Evolutionary conservation across 2,329 filamentous ascomycete species (phyloP), one percentile per base, ranked within the genome.

Genomic region (Colletotrichum sp.): DNA sequence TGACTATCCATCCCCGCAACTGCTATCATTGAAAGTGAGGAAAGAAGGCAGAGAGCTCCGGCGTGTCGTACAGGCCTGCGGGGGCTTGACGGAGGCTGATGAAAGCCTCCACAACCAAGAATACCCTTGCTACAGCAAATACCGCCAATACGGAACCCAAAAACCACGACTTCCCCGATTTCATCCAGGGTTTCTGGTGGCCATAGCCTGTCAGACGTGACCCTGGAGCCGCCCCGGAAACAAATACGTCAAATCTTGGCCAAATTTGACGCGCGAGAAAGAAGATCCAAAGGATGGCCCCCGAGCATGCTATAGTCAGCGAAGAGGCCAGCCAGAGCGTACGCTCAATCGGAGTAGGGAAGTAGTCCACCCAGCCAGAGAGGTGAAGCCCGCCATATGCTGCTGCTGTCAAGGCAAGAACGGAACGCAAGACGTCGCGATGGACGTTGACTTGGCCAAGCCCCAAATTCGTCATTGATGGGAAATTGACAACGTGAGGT

Each of bases 301-400:
- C 73, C 9, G 73, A 76, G 61, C 69, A 77, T 4, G 74, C 67
- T 13, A 72, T 72, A 10, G 80, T 78, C 65, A 80, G 79, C 1
- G 77, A 48, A 15, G 79, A 68, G 5, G 68, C 73, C 7, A 80
- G 69, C 78, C 80, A 82, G 18, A 81, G 52, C 70, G 75, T 80
- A 60, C 48, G 43, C 56, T 82, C 81, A 5, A 71, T 30, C 6
- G 36, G 30, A 15, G 76, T 78, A 1, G 80, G 79, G 64, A 81
- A 82, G 64, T 81, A 75, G 26, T 81, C 78, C 28, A 80, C 78
- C 80, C 80, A 82, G 9, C 78, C 80, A 3, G 78, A 75, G 10
- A 79, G 64, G 60, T 82, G 81, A 5, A 81, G 64, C 16, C 66
- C 71, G 21, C 75, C 75, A 24, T 75, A 76, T 6, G 66, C 71